Conservation (phyloP, 805 yeast species). For the Sungouiozyma ichnusensis region DNA sequence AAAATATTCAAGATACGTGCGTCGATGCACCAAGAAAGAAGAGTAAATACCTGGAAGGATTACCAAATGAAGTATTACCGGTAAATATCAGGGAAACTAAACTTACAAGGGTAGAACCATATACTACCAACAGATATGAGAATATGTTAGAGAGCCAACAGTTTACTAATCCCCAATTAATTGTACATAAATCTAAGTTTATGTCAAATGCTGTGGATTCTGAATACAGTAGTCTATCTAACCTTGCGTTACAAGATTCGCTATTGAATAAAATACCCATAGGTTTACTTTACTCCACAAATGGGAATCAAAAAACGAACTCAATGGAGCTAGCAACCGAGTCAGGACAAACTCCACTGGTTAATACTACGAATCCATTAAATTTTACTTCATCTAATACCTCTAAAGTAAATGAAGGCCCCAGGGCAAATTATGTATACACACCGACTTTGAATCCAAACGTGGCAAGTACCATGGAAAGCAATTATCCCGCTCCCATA, state of each 20-base stretch:
- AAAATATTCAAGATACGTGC: conserved; percentile 63
- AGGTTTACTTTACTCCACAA: conserved; percentile 13
- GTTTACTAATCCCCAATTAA: conserved; percentile 15
- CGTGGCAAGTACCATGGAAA: not conserved
- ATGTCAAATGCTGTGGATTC: conserved; percentile 62
- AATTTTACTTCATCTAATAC: not conserved
- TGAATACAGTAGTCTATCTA: conserved; percentile 61
- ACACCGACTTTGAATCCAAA: not conserved
- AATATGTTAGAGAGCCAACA: conserved; percentile 13
- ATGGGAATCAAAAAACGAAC: not conserved
- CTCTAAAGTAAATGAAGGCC: conserved; percentile 1
- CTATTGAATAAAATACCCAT: conserved; percentile 19
- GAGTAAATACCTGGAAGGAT: conserved; percentile 69
- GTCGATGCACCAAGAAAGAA: conserved; percentile 83
- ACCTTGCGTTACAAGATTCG: conserved; percentile 40
- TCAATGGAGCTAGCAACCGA: not conserved
- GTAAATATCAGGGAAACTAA: not conserved
- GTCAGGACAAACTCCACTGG: not conserved
- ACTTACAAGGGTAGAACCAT: not conserved
- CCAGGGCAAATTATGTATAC: not conserved
- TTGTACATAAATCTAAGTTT: conserved; percentile 34
- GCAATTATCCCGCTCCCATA: not conserved
- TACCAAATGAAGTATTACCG: conserved; percentile 30
- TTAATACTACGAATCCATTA: not conserved
- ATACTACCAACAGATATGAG: not conserved